Percentiles rank a stretch among this genome's conserved stretches.
These are phyloP conservation scores for Sergeia podlipaevii DNA, from an alignment of 208 protist genomes.

Conservation along the genomic window DNA sequence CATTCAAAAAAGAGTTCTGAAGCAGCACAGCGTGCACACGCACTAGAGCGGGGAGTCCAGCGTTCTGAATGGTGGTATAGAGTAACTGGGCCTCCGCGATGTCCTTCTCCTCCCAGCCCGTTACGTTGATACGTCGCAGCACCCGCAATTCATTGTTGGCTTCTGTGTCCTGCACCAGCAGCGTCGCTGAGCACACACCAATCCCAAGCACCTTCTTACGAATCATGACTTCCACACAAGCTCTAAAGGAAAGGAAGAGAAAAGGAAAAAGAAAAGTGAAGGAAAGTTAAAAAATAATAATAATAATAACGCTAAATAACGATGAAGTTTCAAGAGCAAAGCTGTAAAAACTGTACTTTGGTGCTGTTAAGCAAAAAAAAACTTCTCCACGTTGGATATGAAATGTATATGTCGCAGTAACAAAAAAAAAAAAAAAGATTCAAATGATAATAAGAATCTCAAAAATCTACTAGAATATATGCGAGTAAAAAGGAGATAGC, in stretches of 20 bases:
- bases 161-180: slow-evolving; percentile 76
- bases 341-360: too few species aligned
- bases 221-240: slow-evolving; percentile 39
- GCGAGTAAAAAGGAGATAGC: too few species aligned
- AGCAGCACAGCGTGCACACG: slow-evolving; percentile 47
- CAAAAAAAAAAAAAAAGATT: slow-evolving; percentile 8
- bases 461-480: too few species aligned
- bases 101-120: slow-evolving; percentile 31
- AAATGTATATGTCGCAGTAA: neutral
- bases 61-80: slow-evolving; percentile 33
- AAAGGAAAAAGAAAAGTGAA: slow-evolving; percentile 1
- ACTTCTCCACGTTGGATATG: neutral
- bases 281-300: neutral
- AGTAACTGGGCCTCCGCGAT: slow-evolving; percentile 22
- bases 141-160: slow-evolving; percentile 48
- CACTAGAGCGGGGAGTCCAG: slow-evolving; percentile 38
- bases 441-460: neutral
- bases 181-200: slow-evolving; percentile 55
- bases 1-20: slow-evolving; percentile 63
- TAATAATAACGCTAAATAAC: slow-evolving; percentile 2
- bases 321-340: neutral
- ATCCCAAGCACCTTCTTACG: slow-evolving; percentile 79
- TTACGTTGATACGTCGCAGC: slow-evolving; percentile 62
- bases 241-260: slow-evolving; percentile 2
- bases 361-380: too few species aligned